These are phyloP conservation scores for Lecanicillium sp. DNA, from an alignment of 2,329 filamentous ascomycete species.

Conservation along the genomic window DNA sequence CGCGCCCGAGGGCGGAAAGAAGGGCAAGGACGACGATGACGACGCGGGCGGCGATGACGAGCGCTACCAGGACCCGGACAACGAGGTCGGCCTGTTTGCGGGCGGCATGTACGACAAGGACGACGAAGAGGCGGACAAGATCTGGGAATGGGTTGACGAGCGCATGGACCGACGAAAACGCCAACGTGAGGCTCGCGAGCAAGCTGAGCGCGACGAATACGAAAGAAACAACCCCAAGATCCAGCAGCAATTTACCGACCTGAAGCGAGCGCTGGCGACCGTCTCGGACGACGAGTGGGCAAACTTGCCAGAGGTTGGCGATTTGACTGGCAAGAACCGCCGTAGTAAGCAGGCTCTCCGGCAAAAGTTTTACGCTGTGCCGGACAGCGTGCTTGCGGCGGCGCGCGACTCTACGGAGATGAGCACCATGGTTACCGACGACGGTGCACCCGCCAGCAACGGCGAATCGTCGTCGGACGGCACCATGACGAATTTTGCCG, in stretches of 20 bases:
- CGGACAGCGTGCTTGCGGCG: slow-evolving; percentile 87
- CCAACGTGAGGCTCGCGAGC: slow-evolving; percentile 91
- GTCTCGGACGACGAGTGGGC: slow-evolving; percentile 97
- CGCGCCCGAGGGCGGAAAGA: slow-evolving; percentile 59
- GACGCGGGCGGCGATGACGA: slow-evolving; percentile 70
- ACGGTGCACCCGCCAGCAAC: slow-evolving; percentile 44
- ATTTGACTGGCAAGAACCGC: slow-evolving; percentile 90
- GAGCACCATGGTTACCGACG: slow-evolving; percentile 81
- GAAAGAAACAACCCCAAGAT: slow-evolving; percentile 98
- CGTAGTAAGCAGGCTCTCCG: slow-evolving; percentile 74
- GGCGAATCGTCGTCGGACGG: slow-evolving; percentile 57
- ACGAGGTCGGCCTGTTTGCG: slow-evolving; percentile 91
- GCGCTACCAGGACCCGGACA: slow-evolving; percentile 91
- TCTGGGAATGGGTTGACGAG: slow-evolving; percentile 93
- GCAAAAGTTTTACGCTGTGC: slow-evolving; percentile 89
- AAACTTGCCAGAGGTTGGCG: slow-evolving; percentile 88
- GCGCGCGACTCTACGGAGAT: slow-evolving; percentile 75
- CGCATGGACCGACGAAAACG: slow-evolving; percentile 88
- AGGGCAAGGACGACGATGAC: slow-evolving; percentile 60
- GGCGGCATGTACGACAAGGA: slow-evolving; percentile 95
- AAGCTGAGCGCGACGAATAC: slow-evolving; percentile 87
- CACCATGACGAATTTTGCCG: slow-evolving; percentile 95
- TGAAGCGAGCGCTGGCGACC: slow-evolving; percentile 81
- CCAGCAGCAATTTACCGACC: slow-evolving; percentile 91
- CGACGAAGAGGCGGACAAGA: slow-evolving; percentile 93